A percentile compares a stretch with the other conserved stretches of the same genome.
Evolutionary conservation across 495 filamentous ascomycete species (phyloP).

Genomic region (Recurvomyces mirabilis): DNA sequence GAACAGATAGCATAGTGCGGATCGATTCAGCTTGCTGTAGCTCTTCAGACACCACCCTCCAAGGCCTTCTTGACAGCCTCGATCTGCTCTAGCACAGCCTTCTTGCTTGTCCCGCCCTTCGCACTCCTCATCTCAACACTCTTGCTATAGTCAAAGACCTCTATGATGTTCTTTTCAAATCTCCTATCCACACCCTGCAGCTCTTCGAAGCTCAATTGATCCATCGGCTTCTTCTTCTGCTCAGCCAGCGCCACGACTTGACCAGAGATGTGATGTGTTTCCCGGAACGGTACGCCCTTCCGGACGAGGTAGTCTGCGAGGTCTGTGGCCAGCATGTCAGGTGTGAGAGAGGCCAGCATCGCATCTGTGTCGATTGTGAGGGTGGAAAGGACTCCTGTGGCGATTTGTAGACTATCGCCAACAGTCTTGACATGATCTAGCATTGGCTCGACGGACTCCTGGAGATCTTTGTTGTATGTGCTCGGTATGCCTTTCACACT

Average conservation of each 20-base stretch:
- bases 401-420: conserved; percentile 74
- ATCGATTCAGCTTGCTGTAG: too few species aligned
- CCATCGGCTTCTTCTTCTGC: conserved; percentile 59
- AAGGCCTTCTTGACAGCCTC: conserved; percentile 46
- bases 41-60: not conserved
- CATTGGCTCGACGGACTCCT: conserved; percentile 81
- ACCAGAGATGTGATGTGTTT: conserved; percentile 86
- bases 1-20: too few species aligned
- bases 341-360: conserved; percentile 66
- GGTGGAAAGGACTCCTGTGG: conserved; percentile 61
- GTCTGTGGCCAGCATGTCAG: conserved; percentile 51
- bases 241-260: conserved; percentile 67
- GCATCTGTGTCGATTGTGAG: conserved; percentile 56
- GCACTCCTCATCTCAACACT: conserved; percentile 76
- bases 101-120: conserved; percentile 70
- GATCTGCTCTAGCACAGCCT: conserved; percentile 68
- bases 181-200: conserved; percentile 62
- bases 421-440: conserved; percentile 83
- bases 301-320: conserved; percentile 85
- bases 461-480: conserved; percentile 92
- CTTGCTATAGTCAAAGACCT: conserved; percentile 73
- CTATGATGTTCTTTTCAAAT: conserved; percentile 63
- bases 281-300: conserved; percentile 70
- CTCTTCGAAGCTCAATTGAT: conserved; percentile 58
- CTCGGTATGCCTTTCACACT: conserved; percentile 80